Conservation (phyloP, 768 basidiomycete species). For the Xerocomus potaroensis region DNA sequence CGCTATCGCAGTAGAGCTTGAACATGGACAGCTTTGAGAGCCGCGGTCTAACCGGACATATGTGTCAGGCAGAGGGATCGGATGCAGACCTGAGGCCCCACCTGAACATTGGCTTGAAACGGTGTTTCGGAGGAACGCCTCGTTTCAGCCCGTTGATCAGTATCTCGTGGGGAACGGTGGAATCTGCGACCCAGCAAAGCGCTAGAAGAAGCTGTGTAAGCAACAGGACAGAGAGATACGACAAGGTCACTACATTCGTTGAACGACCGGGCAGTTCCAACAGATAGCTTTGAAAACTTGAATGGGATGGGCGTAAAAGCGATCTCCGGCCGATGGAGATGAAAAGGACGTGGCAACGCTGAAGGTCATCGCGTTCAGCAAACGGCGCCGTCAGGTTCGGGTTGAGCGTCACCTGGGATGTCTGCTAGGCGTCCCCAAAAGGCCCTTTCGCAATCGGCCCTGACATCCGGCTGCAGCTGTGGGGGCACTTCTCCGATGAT, state of each 20-base stretch:
- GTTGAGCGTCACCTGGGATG: slow-evolving; percentile 34
- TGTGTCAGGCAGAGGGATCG: background rate
- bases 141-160: slow-evolving; percentile 78
- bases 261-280: slow-evolving; percentile 42
- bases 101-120: slow-evolving; percentile 61
- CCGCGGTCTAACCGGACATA: slow-evolving; percentile 38
- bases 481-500: slow-evolving; percentile 68
- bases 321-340: slow-evolving; percentile 47
- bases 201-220: slow-evolving; percentile 38
- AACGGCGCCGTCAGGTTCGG: background rate
- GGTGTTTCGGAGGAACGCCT: slow-evolving; percentile 69
- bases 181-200: slow-evolving; percentile 64
- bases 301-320: slow-evolving; percentile 60
- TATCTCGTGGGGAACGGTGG: slow-evolving; percentile 47
- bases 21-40: slow-evolving; percentile 54
- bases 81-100: slow-evolving; percentile 18
- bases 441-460: slow-evolving; percentile 64
- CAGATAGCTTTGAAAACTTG: slow-evolving; percentile 46
- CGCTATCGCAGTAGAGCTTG: slow-evolving; percentile 36
- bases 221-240: background rate
- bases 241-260: slow-evolving; percentile 56
- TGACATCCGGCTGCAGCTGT: slow-evolving; percentile 37
- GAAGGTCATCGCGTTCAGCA: slow-evolving; percentile 16
- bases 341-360: slow-evolving; percentile 47
- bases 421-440: slow-evolving; percentile 53